A percentile compares a stretch with the other conserved stretches of the same genome.
Evolutionary conservation across 73 alveolate genomes (phyloP).

Genomic region (Blepharisma japonicum): DNA sequence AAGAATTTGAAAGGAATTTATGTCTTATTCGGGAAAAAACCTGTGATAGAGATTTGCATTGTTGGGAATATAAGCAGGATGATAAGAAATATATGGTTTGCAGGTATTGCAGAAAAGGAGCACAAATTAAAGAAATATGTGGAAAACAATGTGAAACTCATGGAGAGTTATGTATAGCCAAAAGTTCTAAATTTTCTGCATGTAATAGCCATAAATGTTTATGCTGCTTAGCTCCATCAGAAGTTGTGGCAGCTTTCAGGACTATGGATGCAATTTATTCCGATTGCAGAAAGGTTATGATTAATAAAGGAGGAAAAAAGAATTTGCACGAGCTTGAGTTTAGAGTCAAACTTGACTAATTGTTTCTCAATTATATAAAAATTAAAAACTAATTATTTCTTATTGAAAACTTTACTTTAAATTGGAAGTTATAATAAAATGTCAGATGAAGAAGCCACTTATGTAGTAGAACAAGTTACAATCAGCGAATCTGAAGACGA

Average conservation of each 20-base stretch:
- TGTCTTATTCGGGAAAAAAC: background rate
- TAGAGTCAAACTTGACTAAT: no score
- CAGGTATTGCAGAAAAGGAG: background rate
- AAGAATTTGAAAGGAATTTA: background rate
- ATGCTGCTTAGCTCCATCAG: background rate
- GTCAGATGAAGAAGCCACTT: constrained; percentile 2
- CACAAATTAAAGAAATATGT: background rate
- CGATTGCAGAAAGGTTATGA: no score
- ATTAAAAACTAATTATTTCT: no score
- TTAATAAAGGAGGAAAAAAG: no score
- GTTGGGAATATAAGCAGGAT: background rate
- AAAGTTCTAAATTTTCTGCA: background rate
- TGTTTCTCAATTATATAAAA: no score
- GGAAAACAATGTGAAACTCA: background rate
- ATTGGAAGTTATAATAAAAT: background rate
- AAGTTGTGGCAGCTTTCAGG: no score
- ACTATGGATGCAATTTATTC: no score
- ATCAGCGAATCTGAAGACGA: constrained; percentile 11
- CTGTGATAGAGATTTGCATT: background rate
- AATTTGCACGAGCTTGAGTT: no score
- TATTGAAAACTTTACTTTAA: no score
- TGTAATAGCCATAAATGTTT: background rate
- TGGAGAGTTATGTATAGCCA: background rate
- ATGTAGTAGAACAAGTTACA: background rate
- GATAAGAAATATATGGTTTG: background rate